Evolutionary conservation across 2,329 filamentous ascomycete genomes (phyloP).

Genomic region (Colletotrichum euphorbiae): DNA sequence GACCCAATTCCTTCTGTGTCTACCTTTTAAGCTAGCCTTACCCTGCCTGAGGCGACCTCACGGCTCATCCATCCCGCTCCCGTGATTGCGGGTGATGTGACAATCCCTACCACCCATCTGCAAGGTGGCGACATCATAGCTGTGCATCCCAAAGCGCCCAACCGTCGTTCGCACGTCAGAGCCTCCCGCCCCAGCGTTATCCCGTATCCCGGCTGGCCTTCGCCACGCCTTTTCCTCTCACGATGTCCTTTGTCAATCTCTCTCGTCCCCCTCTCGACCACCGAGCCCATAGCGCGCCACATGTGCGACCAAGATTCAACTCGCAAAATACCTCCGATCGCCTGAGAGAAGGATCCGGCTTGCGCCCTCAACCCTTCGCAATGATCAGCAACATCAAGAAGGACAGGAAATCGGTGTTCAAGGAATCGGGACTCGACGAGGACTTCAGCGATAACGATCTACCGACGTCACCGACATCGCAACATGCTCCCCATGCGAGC

Average conservation of each 20-base stretch:
- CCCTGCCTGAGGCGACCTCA: conserved; percentile 26
- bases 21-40: background rate
- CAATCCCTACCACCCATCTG: conserved; percentile 31
- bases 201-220: conserved; percentile 5
- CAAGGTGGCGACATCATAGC: conserved; percentile 41
- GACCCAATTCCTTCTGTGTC: background rate
- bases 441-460: conserved; percentile 45
- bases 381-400: conserved; percentile 60
- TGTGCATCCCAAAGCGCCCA: conserved; percentile 13
- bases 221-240: conserved; percentile 17
- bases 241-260: conserved; percentile 38
- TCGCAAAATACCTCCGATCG: conserved; percentile 63
- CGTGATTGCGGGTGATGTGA: conserved; percentile 30
- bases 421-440: conserved; percentile 60
- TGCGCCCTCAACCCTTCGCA: conserved; percentile 52
- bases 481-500: conserved; percentile 22
- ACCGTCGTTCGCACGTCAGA: conserved; percentile 26
- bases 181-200: conserved; percentile 15
- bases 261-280: conserved; percentile 35
- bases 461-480: background rate
- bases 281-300: conserved; percentile 33
- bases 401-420: conserved; percentile 64
- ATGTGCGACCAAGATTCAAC: conserved; percentile 61
- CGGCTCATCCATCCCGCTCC: conserved; percentile 22
- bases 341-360: conserved; percentile 59